Conservation (phyloP, 768 basidiomycete species). For the Mycena venus region DNA sequence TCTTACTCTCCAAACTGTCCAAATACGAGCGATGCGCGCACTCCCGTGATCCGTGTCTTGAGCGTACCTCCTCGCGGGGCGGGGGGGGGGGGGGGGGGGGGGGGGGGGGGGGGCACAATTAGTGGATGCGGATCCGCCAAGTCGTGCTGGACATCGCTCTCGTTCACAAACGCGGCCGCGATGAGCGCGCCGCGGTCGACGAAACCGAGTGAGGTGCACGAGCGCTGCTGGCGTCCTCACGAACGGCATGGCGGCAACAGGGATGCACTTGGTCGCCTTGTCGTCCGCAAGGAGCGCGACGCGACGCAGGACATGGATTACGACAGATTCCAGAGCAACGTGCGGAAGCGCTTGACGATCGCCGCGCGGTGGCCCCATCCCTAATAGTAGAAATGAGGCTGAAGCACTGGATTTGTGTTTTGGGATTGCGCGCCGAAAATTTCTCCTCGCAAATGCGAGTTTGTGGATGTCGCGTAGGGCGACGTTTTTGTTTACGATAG, state of each 20-base stretch:
- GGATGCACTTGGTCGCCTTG: too few relatives aligned
- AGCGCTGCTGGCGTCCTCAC: slow-evolving; percentile 26
- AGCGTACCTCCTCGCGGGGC: slow-evolving; percentile 59
- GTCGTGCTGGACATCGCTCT: slow-evolving; percentile 41
- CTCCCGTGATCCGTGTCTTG: slow-evolving; percentile 75
- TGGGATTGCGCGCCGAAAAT: slow-evolving; percentile 48
- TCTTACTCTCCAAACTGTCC: slow-evolving; percentile 52
- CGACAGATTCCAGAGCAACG: slow-evolving; percentile 73
- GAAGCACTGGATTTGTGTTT: neutral
- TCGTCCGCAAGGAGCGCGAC: slow-evolving; percentile 59
- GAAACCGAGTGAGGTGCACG: slow-evolving; percentile 34
- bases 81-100: too few relatives aligned
- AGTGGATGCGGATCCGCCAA: slow-evolving; percentile 51
- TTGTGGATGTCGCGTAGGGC: slow-evolving; percentile 51
- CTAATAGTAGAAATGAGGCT: neutral
- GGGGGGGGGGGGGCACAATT: too few relatives aligned
- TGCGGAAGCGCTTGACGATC: slow-evolving; percentile 76
- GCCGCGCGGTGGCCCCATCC: slow-evolving; percentile 79
- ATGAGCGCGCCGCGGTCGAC: slow-evolving; percentile 25
- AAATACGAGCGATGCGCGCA: slow-evolving; percentile 66
- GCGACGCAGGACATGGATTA: slow-evolving; percentile 70
- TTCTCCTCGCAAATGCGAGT: slow-evolving; percentile 71
- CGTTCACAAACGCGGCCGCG: slow-evolving; percentile 45
- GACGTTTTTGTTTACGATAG: slow-evolving; percentile 40
- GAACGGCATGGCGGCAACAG: too few relatives aligned